A percentile compares a stretch with the other conserved stretches of the same genome.
These are phyloP conservation scores for Pyrenopolyporus hunteri DNA, from an alignment of 495 filamentous ascomycete genomes.

Conservation along the genomic window DNA sequence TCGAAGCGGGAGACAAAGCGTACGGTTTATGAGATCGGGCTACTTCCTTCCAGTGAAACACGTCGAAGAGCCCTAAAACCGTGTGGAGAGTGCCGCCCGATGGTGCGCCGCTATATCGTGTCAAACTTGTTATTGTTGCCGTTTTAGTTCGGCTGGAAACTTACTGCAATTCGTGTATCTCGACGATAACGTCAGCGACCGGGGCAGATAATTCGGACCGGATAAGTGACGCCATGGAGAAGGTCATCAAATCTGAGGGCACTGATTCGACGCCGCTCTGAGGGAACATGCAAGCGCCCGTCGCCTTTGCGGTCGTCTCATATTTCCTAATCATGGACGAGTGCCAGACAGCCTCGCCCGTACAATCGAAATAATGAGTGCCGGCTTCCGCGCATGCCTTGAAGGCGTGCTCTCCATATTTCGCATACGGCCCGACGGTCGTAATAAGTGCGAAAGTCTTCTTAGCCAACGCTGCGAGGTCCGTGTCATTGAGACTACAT, in stretches of 20 bases:
- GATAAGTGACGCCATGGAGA: constrained; percentile 68
- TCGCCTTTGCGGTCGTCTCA: constrained; percentile 72
- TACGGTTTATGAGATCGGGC: constrained; percentile 63
- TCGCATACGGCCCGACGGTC: constrained; percentile 82
- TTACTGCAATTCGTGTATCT: constrained; percentile 67
- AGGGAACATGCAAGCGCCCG: constrained; percentile 84
- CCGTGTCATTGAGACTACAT: constrained; percentile 65
- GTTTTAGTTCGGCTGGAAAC: constrained; percentile 15
- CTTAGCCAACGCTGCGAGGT: constrained; percentile 69
- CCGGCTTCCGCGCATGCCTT: constrained; percentile 87
- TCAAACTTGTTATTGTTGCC: neutral
- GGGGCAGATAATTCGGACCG: constrained; percentile 61
- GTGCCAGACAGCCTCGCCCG: constrained; percentile 86
- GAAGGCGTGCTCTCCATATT: constrained; percentile 80
- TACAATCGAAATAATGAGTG: constrained; percentile 91
- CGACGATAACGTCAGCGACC: constrained; percentile 64
- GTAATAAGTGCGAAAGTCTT: constrained; percentile 82
- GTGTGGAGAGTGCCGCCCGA: constrained; percentile 80
- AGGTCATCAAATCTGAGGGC: constrained; percentile 80
- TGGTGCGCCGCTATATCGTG: constrained; percentile 51
- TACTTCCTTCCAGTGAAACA: constrained; percentile 64
- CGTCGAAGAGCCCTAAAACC: constrained; percentile 66
- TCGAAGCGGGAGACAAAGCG: constrained; percentile 66
- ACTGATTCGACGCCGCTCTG: constrained; percentile 86
- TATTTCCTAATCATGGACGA: constrained; percentile 81